Evolutionary conservation across 176 grass and related monocot species (phyloP).

Genomic region (Metroxylon sagu): DNA sequence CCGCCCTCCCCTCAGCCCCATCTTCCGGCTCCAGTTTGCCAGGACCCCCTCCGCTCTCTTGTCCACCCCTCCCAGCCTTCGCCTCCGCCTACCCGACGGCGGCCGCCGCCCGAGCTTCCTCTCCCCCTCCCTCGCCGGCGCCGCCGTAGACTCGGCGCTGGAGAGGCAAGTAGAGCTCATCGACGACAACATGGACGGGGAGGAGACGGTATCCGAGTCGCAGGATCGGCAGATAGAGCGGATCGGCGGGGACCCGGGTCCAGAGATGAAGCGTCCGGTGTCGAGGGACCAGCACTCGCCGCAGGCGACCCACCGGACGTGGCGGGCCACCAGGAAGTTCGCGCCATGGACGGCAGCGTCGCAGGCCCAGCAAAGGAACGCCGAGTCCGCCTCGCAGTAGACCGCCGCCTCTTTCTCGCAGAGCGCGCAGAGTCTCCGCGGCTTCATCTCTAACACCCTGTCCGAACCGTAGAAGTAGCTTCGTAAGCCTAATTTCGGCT

Average conservation of each 20-base stretch:
- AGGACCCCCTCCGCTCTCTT: constrained; percentile 28
- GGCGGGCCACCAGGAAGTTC: constrained; percentile 16
- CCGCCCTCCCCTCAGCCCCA: neutral
- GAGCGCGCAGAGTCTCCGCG: constrained; percentile 31
- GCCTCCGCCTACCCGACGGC: no score
- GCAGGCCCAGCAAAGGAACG: no score
- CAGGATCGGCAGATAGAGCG: constrained; percentile 7
- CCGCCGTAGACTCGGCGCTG: no score
- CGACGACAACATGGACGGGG: no score
- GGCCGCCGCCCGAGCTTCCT: no score
- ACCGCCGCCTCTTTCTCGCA: constrained; percentile 39
- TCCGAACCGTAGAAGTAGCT: no score
- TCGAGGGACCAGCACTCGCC: neutral
- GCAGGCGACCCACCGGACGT: no score
- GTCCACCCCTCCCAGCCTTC: no score
- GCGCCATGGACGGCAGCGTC: constrained; percentile 76
- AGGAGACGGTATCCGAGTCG: neutral
- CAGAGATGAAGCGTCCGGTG: neutral
- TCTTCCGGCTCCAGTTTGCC: constrained; percentile 23
- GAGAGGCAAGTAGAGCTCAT: constrained; percentile 16
- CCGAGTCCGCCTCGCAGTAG: constrained; percentile 36
- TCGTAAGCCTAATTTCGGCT: no score
- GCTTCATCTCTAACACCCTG: neutral
- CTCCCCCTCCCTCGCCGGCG: no score
- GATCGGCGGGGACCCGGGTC: neutral